These are phyloP conservation scores for Ophioceras dolichostomum DNA, from an alignment of 2,329 filamentous ascomycete genomes.

Conservation along the genomic window DNA sequence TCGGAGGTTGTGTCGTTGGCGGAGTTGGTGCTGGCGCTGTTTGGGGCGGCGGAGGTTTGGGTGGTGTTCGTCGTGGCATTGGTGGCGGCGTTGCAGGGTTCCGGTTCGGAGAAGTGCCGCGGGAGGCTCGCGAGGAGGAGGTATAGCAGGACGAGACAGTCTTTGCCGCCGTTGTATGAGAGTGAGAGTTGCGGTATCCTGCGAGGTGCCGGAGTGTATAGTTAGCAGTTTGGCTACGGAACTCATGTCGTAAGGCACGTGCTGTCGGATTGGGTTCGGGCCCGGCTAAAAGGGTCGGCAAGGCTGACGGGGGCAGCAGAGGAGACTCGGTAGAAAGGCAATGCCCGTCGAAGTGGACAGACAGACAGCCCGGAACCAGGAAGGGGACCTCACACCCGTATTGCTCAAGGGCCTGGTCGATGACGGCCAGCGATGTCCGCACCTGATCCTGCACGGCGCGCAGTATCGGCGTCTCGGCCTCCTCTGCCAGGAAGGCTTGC, in stretches of 20 bases:
- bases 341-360: not conserved
- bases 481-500: conserved; percentile 50
- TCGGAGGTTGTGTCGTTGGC: conserved; percentile 5
- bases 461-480: conserved; percentile 43
- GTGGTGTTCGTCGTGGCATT: conserved; percentile 8
- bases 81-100: conserved; percentile 12
- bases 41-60: conserved; percentile 7
- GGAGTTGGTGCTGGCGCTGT: conserved; percentile 6
- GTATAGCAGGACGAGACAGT: conserved; percentile 86
- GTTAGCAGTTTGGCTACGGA: no score
- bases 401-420: conserved; percentile 60
- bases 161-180: conserved; percentile 96
- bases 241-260: no score
- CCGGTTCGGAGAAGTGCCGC: conserved; percentile 17
- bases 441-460: conserved; percentile 62
- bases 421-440: conserved; percentile 56
- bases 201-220: conserved; percentile 3
- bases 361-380: not conserved
- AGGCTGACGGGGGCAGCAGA: not conserved
- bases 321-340: conserved; percentile 4
- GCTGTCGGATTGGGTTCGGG: not conserved
- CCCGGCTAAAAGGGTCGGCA: not conserved
- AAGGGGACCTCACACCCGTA: conserved; percentile 49
- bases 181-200: conserved; percentile 72
- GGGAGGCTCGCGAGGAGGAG: conserved; percentile 62